Base-by-base conservation (phyloP, 2,329 filamentous ascomycete species). In the Stemphylium beticola region DNA sequence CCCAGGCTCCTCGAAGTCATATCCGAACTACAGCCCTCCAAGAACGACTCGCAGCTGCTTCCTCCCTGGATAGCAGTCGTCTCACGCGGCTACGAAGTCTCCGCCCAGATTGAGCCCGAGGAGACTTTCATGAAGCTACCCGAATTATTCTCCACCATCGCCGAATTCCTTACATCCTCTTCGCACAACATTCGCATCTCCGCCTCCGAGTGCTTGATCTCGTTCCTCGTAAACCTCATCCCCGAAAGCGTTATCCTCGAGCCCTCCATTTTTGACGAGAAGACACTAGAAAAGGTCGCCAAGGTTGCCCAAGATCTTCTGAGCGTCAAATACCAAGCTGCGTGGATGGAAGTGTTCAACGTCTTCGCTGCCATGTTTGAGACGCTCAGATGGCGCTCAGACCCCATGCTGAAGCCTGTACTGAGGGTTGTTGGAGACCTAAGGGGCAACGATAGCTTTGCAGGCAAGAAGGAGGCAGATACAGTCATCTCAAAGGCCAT, bases 11-110 rank as follows among this genome's bases (percentile, higher is more conserved):
- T 98, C 67, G 92, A 96, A 61, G 92, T 95, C 47, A 96, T 99
- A 64, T 88, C 89, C 11, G 93, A 98, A 73, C 80, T 99, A 62
- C 91, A 93, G 64, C 95, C 95, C 8, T 91, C 92, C 3, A 86
- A 93, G 64, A 96, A 93, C 74, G 95, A 99, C 77, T 93, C 93
- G 2, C 93, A 97, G 76, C 84, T 99, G 29, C 85, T 98, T 3
- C 95, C 95, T 1, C 91, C 95, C 0, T 99, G 95, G 95, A 92
- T 99, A 66, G 95, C 95, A 11, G 95, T 99, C 50, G 78, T 99
- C 18, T 97, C 93, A 11, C 83, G 95, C 74, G 95, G 93, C 6
- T 98, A 97, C 76, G 93, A 97, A 72, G 92, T 98, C 5, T 91
- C 92, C 4, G 89, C 92, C 1, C 92, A 96, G 72, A 83, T 97